Conservation (phyloP, 148 eudicot species). For the Cornus kousa region DNA sequence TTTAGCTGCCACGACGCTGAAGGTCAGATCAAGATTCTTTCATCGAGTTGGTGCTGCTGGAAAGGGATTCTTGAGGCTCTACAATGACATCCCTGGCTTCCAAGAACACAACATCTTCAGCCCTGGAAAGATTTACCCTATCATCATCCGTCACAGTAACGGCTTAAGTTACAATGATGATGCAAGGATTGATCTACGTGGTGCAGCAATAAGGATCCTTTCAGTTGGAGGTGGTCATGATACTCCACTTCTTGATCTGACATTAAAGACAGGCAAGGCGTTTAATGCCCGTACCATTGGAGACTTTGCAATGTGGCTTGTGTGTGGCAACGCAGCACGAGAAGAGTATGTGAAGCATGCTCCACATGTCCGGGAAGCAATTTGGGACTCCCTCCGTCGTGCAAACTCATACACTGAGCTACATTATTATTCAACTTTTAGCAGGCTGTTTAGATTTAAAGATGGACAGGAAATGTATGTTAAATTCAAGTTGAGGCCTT, state of each 20-base stretch:
- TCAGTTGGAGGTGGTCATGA: not conserved
- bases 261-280: not conserved
- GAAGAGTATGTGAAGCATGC: not conserved
- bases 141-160: constrained; percentile 17
- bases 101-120: not conserved
- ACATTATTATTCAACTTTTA: not conserved
- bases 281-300: not conserved
- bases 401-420: not conserved
- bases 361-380: not conserved
- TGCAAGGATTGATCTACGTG: constrained; percentile 19
- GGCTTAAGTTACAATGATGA: constrained; percentile 19
- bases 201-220: constrained; percentile 16
- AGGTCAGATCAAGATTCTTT: constrained; percentile 14
- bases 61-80: constrained; percentile 15
- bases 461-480: not conserved
- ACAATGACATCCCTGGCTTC: constrained; percentile 9
- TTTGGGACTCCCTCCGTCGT: not conserved
- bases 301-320: not conserved
- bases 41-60: constrained; percentile 19
- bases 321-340: not conserved
- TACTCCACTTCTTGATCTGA: not conserved
- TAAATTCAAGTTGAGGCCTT: constrained; percentile 1
- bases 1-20: constrained; percentile 20
- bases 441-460: not conserved
- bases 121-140: constrained; percentile 12